Evolutionary conservation across 78 protist genomes (phyloP).

Genomic region (Tieghemostelium lacteum): DNA sequence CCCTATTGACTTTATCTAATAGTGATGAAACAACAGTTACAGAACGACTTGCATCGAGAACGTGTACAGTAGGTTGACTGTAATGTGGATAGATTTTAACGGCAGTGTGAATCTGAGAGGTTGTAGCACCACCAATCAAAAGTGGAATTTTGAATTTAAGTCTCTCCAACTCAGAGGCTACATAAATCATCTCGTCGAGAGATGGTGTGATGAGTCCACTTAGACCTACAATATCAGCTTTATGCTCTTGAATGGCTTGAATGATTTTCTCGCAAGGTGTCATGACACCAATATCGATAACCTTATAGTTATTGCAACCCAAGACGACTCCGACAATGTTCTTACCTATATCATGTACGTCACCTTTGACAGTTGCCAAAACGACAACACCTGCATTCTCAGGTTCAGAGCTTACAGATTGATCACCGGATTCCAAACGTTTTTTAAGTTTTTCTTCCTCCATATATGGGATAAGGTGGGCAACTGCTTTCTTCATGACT

Average conservation of each 20-base stretch:
- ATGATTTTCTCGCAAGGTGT: constrained; percentile 91
- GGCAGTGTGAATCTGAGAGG: constrained; percentile 98
- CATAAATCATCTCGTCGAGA: constrained; percentile 97
- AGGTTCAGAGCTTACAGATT: neutral
- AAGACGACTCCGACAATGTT: constrained; percentile 98
- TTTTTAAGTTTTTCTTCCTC: constrained; percentile 92
- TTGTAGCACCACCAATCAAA: constrained; percentile 99
- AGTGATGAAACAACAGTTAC: constrained; percentile 89
- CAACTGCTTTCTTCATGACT: constrained; percentile 99
- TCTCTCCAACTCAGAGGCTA: constrained; percentile 96
- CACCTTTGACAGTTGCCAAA: constrained; percentile 99
- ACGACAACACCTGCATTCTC: constrained; percentile 86
- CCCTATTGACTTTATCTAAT: constrained; percentile 78
- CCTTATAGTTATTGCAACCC: constrained; percentile 97
- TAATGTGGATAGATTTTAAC: constrained; percentile 97
- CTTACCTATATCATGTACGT: constrained; percentile 99
- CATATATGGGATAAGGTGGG: constrained; percentile 97
- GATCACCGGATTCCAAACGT: constrained; percentile 4
- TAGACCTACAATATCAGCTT: constrained; percentile 96
- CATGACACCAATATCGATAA: constrained; percentile 98
- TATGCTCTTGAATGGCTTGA: constrained; percentile 76
- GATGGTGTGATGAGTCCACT: constrained; percentile 99
- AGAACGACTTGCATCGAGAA: constrained; percentile 96
- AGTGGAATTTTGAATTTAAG: constrained; percentile 91
- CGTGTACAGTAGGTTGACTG: constrained; percentile 89